Percentiles rank a stretch among this genome's conserved stretches.
Evolutionary conservation across 768 basidiomycete species (phyloP).

Genomic region (Boletus eberwhitei): DNA sequence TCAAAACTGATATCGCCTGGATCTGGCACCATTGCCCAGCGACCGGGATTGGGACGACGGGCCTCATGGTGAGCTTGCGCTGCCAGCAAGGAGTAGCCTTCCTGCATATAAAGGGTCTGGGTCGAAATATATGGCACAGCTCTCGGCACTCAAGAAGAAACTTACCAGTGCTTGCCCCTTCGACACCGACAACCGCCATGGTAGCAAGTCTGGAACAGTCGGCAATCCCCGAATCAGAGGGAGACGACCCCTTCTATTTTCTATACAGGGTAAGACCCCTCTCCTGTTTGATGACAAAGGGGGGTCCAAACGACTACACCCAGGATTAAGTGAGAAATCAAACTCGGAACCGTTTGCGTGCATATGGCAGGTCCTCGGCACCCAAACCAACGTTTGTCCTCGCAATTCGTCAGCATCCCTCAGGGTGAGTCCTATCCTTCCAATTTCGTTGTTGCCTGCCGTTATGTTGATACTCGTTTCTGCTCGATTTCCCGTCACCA

Average conservation of each 20-base stretch:
- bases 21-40: conserved; percentile 14
- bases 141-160: not conserved
- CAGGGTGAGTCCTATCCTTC: conserved; percentile 9
- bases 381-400: conserved; percentile 25
- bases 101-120: conserved; percentile 13
- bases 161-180: not conserved
- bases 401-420: conserved; percentile 19
- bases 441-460: conserved; percentile 16
- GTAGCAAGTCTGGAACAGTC: conserved; percentile 2
- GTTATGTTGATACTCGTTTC: conserved; percentile 11
- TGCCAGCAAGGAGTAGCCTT: not conserved
- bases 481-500: not conserved
- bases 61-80: conserved; percentile 6
- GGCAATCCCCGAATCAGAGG: conserved; percentile 12
- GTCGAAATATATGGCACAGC: conserved; percentile 13
- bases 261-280: conserved; percentile 9
- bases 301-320: not conserved
- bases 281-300: not conserved
- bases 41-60: conserved; percentile 12
- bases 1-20: conserved; percentile 3
- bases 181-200: not conserved
- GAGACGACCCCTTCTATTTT: conserved; percentile 4
- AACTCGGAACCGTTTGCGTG: not conserved
- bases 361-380: conserved; percentile 16
- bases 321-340: conserved; percentile 16